phyloP scores from a whole-genome alignment of 805 yeast species.

The Kodamaea sagamina region DNA sequence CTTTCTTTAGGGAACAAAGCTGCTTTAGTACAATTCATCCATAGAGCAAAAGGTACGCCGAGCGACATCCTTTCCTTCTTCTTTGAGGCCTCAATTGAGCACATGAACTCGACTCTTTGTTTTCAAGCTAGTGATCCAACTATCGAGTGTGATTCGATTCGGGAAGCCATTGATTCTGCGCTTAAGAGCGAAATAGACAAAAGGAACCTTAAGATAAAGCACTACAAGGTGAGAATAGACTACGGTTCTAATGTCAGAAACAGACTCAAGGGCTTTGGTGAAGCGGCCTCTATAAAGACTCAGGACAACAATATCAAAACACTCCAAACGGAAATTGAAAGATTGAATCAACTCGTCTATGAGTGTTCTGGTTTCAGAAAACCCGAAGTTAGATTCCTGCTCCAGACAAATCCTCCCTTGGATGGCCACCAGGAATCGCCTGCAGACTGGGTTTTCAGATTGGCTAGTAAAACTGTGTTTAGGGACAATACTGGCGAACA shows the following conservation, averaged over 20 bases:
- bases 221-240: constrained; percentile 10
- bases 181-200: constrained; percentile 1
- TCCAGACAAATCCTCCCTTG: constrained; percentile 5
- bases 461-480: constrained; percentile 6
- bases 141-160: background rate
- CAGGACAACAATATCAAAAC: constrained; percentile 2
- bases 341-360: constrained; percentile 5
- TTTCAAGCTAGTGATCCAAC: background rate
- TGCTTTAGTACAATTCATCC: constrained; percentile 8
- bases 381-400: constrained; percentile 9
- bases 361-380: background rate
- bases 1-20: constrained; percentile 5
- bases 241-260: constrained; percentile 7
- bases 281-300: background rate
- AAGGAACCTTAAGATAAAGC: constrained; percentile 8
- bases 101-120: background rate
- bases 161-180: constrained; percentile 8
- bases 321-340: constrained; percentile 5
- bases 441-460: constrained; percentile 11
- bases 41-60: constrained; percentile 11
- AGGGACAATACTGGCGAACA: background rate
- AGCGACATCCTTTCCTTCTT: constrained; percentile 8
- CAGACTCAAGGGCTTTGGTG: background rate
- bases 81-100: constrained; percentile 8
- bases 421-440: constrained; percentile 11